Conservation (phyloP, 371 early-diverging fungal species). For the Mortierella polycephala region DNA sequence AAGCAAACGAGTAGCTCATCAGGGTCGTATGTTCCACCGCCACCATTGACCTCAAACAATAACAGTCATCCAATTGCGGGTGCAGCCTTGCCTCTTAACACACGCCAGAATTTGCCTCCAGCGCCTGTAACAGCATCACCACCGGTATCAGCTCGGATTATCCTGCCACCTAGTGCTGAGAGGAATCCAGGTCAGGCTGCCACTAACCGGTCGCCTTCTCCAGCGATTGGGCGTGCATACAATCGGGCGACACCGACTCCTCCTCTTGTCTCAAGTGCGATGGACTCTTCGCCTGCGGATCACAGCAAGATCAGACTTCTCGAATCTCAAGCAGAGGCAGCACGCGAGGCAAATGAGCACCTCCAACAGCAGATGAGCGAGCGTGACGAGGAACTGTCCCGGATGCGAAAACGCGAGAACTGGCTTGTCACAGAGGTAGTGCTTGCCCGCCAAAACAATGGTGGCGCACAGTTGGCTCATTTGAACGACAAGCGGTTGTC, state of each 20-base stretch:
- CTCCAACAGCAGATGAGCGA: constrained; percentile 26
- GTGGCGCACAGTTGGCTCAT: background rate
- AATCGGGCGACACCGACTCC: constrained; percentile 3
- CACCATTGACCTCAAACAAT: background rate
- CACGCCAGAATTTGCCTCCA: constrained; percentile 19
- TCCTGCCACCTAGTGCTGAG: constrained; percentile 20
- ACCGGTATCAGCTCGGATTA: constrained; percentile 13
- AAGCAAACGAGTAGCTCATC: constrained; percentile 2
- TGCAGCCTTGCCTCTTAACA: background rate
- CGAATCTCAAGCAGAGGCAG: constrained; percentile 28
- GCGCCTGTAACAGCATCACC: constrained; percentile 23
- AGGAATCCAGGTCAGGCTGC: constrained; percentile 9
- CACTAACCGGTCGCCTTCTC: constrained; percentile 5
- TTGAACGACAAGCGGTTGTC: constrained; percentile 32
- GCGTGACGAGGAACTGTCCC: constrained; percentile 11
- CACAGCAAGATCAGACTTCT: no score
- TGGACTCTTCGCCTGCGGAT: constrained; percentile 6
- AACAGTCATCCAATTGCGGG: background rate
- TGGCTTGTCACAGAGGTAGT: constrained; percentile 49
- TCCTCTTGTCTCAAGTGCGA: constrained; percentile 4
- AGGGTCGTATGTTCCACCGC: constrained; percentile 3
- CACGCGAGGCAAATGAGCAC: constrained; percentile 27
- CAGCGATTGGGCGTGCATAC: no score
- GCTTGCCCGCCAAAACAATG: constrained; percentile 26
- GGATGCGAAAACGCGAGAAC: constrained; percentile 38